Percentiles rank a stretch among this genome's conserved stretches.
Conservation (phyloP, 257 asterid genomes). For the Parsonsia alboflavescens region DNA sequence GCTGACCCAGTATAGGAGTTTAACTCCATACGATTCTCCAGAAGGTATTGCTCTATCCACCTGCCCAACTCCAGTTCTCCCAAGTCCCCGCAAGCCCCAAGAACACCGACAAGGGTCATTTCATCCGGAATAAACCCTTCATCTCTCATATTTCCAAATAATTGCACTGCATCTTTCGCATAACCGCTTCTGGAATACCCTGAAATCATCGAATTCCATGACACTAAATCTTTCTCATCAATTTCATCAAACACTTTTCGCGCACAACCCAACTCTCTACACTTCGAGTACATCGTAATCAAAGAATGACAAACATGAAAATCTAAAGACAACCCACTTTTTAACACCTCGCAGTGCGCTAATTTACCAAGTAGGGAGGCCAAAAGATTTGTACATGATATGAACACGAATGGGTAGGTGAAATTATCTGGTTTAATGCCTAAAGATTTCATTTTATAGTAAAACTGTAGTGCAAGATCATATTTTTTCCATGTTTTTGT, state of each 20-base stretch:
- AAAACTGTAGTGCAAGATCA: slow-evolving; percentile 46
- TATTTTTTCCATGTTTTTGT: slow-evolving; percentile 68
- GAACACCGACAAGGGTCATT: slow-evolving; percentile 74
- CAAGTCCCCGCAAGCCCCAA: slow-evolving; percentile 76
- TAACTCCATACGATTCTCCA: slow-evolving; percentile 38
- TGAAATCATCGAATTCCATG: slow-evolving; percentile 83
- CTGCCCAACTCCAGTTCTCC: slow-evolving; percentile 66
- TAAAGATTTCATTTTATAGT: slow-evolving; percentile 46
- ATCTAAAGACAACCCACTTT: slow-evolving; percentile 57
- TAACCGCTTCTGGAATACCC: slow-evolving; percentile 65
- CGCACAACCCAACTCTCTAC: slow-evolving; percentile 45
- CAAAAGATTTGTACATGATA: slow-evolving; percentile 58
- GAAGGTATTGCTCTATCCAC: slow-evolving; percentile 44
- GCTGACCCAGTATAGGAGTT: slow-evolving; percentile 76
- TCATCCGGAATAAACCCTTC: slow-evolving; percentile 67
- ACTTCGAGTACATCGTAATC: slow-evolving; percentile 70
- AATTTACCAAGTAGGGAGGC: slow-evolving; percentile 37
- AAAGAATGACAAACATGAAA: slow-evolving; percentile 69
- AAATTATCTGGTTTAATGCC: slow-evolving; percentile 68
- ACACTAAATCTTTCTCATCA: slow-evolving; percentile 57
- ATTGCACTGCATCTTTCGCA: slow-evolving; percentile 60
- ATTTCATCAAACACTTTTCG: slow-evolving; percentile 76
- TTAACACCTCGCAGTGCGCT: slow-evolving; percentile 60
- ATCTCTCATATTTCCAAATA: slow-evolving; percentile 60
- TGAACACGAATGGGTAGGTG: slow-evolving; percentile 79